phyloP scores from a whole-genome alignment of 495 filamentous ascomycete genomes.

The Penicillium bovifimosum region DNA sequence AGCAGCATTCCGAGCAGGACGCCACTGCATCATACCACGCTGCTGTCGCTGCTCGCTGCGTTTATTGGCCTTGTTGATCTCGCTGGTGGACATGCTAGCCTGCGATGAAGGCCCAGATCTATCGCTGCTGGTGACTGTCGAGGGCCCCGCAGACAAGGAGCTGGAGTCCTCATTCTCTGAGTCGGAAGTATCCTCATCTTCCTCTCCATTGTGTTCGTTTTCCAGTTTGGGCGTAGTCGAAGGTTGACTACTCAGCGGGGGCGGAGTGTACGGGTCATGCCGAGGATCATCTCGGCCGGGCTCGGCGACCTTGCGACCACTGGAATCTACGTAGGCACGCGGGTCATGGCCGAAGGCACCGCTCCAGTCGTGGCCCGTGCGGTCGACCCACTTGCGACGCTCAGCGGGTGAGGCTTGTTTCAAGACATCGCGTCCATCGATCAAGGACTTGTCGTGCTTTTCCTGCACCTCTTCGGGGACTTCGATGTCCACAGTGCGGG shows the following conservation, averaged over 20 bases:
- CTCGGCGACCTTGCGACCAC: constrained; percentile 48
- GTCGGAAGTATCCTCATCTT: constrained; percentile 6
- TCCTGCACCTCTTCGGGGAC: constrained; percentile 60
- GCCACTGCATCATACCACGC: constrained; percentile 52
- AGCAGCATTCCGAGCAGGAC: constrained; percentile 46
- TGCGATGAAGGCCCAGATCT: constrained; percentile 10
- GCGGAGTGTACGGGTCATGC: constrained; percentile 51
- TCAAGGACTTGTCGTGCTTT: constrained; percentile 74
- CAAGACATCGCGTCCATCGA: constrained; percentile 72
- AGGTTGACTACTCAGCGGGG: constrained; percentile 36
- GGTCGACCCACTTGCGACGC: constrained; percentile 69
- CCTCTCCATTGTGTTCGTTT: neutral
- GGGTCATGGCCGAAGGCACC: constrained; percentile 75
- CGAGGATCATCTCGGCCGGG: constrained; percentile 51
- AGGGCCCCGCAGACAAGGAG: constrained; percentile 12
- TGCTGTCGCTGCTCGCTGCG: constrained; percentile 48
- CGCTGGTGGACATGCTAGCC: constrained; percentile 11
- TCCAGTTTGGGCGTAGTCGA: neutral
- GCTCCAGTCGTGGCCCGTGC: constrained; percentile 79
- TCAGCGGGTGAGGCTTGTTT: constrained; percentile 63
- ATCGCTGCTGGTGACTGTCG: constrained; percentile 13
- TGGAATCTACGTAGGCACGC: constrained; percentile 45
- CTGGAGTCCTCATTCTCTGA: constrained; percentile 8
- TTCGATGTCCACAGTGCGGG: constrained; percentile 57
- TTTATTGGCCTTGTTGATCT: constrained; percentile 33